Evolutionary conservation across 2,329 filamentous ascomycete genomes (phyloP), one percentile per base, ranked within the genome.

Genomic region (Colletotrichum sp.): DNA sequence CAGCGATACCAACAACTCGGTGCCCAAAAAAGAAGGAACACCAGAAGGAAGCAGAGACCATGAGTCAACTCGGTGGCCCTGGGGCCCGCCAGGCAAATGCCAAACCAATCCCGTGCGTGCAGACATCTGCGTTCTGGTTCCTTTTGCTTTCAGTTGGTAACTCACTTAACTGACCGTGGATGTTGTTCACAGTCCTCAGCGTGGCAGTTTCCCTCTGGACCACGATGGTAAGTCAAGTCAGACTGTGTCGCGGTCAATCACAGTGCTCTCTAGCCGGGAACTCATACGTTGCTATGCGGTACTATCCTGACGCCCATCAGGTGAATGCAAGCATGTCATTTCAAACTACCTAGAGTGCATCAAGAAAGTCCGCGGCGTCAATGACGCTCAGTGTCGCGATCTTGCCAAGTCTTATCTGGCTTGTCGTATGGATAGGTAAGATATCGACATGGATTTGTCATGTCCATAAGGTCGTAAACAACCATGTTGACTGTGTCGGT

Each of bases 171-270:
- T 64, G 44, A 66, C 30, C 34, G 26, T 55, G 24, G 63, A 49
- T 68, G 16, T 76, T 18, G 60, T 44, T 68, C 32, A 34, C 68
- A 97, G 95, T 73, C 96, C 96, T 7, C 95, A 98, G 84, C 93
- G 96, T 81, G 96, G 96, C 72, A 98, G 95, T 81, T 99, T 99
- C 82, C 96, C 96, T n/a, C 92, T 99, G 72, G 96, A 99, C 85
- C 96, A 98, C 81, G 96, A 98, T 84, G 95, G 88, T 88, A 80
- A 79, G 85, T 78, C n/a, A 12, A 34, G 63, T 49, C 21, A 30
- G 15, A 67, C 60, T 36, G 21, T 32, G 24, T 15, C n/a, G 16
- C n/a, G 32, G 12, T 64, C n/a, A 28, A 32, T 16, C 49, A 18
- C 24, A 49, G 13, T 10, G n/a, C 18, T 32, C 26, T 64, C 18